These are phyloP conservation scores for Talaromyces ruber DNA, from an alignment of 495 filamentous ascomycete species.

Conservation along the genomic window DNA sequence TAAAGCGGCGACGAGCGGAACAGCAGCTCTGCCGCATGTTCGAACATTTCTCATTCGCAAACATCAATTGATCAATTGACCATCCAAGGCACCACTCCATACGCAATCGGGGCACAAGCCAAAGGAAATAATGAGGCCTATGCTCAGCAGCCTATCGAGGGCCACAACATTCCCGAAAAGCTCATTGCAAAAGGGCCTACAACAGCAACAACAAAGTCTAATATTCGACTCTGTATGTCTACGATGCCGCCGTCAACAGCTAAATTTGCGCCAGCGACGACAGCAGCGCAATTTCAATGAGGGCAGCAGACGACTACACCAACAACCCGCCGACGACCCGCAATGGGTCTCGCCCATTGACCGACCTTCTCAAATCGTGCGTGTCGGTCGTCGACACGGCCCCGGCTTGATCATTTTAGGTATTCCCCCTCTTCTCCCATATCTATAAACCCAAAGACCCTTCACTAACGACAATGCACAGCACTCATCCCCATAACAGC, in stretches of 20 bases:
- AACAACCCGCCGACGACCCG: conserved; percentile 50
- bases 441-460: not conserved
- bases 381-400: conserved; percentile 64
- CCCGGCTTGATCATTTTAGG: conserved; percentile 74
- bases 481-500: conserved; percentile 86
- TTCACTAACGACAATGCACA: conserved; percentile 20
- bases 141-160: not conserved
- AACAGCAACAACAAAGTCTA: not conserved
- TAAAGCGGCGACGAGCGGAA: not conserved
- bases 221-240: conserved; percentile 17
- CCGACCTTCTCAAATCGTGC: conserved; percentile 69
- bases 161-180: not conserved
- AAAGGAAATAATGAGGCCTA: not conserved
- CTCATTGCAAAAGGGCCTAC: not conserved
- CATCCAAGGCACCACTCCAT: no score
- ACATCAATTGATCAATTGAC: no score
- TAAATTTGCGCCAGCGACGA: not conserved
- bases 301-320: not conserved
- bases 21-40: no score
- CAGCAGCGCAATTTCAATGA: conserved; percentile 27
- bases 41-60: no score
- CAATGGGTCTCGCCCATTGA: conserved; percentile 77
- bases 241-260: conserved; percentile 19
- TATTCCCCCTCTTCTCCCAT: conserved; percentile 16
- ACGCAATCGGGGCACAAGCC: no score